These are phyloP conservation scores for Austropuccinia psidii DNA, from an alignment of 1,284 basidiomycete genomes.

Conservation along the genomic window DNA sequence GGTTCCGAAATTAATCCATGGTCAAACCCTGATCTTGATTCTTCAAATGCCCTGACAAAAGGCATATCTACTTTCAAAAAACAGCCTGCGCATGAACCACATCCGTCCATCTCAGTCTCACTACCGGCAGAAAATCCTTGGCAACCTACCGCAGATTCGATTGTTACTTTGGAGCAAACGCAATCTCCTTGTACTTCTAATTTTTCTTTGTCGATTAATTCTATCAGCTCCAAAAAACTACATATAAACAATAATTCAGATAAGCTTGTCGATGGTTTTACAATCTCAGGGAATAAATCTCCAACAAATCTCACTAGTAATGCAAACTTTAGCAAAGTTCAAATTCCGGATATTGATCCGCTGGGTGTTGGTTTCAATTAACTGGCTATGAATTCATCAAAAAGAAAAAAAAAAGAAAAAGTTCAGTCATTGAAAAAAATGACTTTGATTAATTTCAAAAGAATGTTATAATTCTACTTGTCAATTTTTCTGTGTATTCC, in stretches of 20 bases:
- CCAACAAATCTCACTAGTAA: background rate
- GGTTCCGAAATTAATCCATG: slow-evolving; percentile 17
- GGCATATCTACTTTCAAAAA: background rate
- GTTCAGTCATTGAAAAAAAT: no score
- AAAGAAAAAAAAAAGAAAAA: no score
- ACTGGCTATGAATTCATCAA: background rate
- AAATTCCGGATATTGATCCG: slow-evolving; percentile 18
- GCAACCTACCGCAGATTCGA: background rate
- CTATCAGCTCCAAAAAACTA: background rate
- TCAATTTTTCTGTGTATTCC: no score
- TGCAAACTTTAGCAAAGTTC: background rate
- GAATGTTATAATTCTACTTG: no score
- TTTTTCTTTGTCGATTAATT: background rate
- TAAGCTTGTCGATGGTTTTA: background rate
- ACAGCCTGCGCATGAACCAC: background rate
- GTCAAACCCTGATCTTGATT: background rate
- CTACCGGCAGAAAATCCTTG: background rate
- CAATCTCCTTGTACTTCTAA: background rate
- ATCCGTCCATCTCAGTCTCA: background rate
- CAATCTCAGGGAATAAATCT: background rate
- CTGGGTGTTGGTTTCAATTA: slow-evolving; percentile 25
- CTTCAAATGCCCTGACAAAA: background rate
- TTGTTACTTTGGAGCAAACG: background rate
- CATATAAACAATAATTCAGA: background rate
- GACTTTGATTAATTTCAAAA: no score